Evolutionary conservation across 441 rosid genomes (phyloP).

Genomic region (Erodium moschatum): DNA sequence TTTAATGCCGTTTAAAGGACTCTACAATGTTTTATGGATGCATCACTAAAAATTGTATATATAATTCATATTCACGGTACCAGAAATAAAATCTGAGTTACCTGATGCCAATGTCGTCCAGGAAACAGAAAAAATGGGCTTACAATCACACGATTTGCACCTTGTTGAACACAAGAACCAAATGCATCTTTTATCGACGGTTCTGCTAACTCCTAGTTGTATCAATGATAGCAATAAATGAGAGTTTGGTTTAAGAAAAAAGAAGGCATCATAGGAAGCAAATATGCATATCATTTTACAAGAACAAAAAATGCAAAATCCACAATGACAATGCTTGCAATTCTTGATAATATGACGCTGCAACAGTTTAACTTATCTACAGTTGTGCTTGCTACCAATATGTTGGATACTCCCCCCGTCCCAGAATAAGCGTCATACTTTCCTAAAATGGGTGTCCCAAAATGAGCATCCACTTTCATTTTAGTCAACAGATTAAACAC

Average conservation of each 20-base stretch:
- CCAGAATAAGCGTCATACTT: too few relatives aligned
- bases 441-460: background rate
- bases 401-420: background rate
- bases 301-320: too few relatives aligned
- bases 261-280: background rate
- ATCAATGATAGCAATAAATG: constrained; percentile 9
- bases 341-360: too few relatives aligned
- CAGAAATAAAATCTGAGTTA: constrained; percentile 21
- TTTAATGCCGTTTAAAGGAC: constrained; percentile 5
- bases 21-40: constrained; percentile 10
- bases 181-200: constrained; percentile 83
- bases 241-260: background rate
- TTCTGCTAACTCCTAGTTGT: constrained; percentile 64
- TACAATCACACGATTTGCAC: constrained; percentile 68
- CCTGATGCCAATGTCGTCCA: constrained; percentile 91
- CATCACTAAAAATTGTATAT: background rate
- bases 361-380: background rate
- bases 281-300: background rate
- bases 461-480: background rate
- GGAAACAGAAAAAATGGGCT: constrained; percentile 89
- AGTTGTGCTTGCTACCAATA: background rate
- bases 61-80: background rate
- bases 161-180: constrained; percentile 56
- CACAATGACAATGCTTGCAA: too few relatives aligned
- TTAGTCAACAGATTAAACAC: background rate